Percentiles rank a stretch among this genome's conserved stretches.
Evolutionary conservation across 176 grass and related monocot genomes (phyloP).

Genomic region (Triticum turgidum): DNA sequence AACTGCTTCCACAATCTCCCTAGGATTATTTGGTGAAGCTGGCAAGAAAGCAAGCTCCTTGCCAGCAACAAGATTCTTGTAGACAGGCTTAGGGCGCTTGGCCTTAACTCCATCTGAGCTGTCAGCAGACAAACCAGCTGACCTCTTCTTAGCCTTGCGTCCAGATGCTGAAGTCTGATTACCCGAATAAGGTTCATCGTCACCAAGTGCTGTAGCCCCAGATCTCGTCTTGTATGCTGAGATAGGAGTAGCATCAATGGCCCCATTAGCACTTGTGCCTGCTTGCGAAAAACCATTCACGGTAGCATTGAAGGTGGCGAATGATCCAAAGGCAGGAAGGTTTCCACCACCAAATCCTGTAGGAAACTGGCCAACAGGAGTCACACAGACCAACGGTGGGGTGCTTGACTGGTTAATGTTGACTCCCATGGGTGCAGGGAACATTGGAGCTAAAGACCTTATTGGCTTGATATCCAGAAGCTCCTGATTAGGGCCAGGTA

Average conservation of each 20-base stretch:
- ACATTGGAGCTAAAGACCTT: slow-evolving; percentile 88
- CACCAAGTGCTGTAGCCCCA: slow-evolving; percentile 4
- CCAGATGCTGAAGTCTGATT: neutral
- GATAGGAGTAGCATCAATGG: slow-evolving; percentile 72
- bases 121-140: slow-evolving; percentile 21
- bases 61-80: slow-evolving; percentile 48
- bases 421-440: slow-evolving; percentile 77
- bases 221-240: slow-evolving; percentile 59
- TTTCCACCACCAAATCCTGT: slow-evolving; percentile 26
- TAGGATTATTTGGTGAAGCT: slow-evolving; percentile 38
- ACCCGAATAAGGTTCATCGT: slow-evolving; percentile 44
- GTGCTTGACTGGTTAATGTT: slow-evolving; percentile 68
- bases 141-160: slow-evolving; percentile 41
- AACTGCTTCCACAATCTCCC: slow-evolving; percentile 50
- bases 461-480: slow-evolving; percentile 79
- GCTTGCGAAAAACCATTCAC: slow-evolving; percentile 31
- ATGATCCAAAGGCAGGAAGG: slow-evolving; percentile 36
- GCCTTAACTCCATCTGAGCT: slow-evolving; percentile 40
- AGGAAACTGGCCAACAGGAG: slow-evolving; percentile 55
- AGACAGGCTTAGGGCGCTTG: slow-evolving; percentile 49
- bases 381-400: slow-evolving; percentile 71
- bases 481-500: slow-evolving; percentile 53
- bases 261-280: slow-evolving; percentile 41
- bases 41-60: slow-evolving; percentile 60
- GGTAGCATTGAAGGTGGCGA: slow-evolving; percentile 18